These are phyloP conservation scores for Kluyveromyces siamensis DNA, from an alignment of 805 yeast species.

Conservation along the genomic window DNA sequence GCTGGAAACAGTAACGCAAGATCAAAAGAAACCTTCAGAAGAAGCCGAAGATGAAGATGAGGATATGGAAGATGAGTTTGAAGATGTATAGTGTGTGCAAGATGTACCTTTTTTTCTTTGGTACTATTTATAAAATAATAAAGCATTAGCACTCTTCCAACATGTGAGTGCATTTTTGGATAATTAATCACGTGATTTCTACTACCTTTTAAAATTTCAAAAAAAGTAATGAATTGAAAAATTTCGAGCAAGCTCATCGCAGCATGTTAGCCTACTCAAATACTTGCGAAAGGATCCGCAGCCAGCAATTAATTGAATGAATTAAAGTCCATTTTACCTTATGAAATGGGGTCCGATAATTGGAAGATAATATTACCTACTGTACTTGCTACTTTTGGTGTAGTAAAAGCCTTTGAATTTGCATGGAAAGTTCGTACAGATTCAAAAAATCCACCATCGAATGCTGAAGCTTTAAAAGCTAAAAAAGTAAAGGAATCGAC, in stretches of 20 bases:
- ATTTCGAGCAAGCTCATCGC: neutral
- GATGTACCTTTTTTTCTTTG: neutral
- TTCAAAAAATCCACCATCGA: neutral
- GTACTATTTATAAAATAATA: too few relatives aligned
- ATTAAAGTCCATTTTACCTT: neutral
- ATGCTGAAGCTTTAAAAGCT: neutral
- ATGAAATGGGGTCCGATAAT: constrained; percentile 3
- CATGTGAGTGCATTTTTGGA: too few relatives aligned
- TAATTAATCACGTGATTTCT: neutral
- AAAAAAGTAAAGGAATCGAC: constrained; percentile 3
- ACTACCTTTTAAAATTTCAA: neutral
- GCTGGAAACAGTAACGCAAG: constrained; percentile 2
- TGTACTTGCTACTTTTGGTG: constrained; percentile 25
- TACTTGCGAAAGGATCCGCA: neutral
- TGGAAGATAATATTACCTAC: constrained; percentile 27
- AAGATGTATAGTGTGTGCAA: constrained; percentile 20
- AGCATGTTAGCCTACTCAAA: neutral
- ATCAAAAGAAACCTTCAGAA: constrained; percentile 1
- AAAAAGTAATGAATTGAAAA: neutral
- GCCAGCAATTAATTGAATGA: neutral
- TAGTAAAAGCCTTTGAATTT: constrained; percentile 23
- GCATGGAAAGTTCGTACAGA: constrained; percentile 17
- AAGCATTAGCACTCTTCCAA: neutral
- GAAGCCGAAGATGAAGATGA: constrained; percentile 21
- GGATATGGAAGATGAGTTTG: constrained; percentile 29